These are phyloP conservation scores for Penicillium oxalicum DNA, from an alignment of 2,329 filamentous ascomycete genomes.

Conservation along the genomic window DNA sequence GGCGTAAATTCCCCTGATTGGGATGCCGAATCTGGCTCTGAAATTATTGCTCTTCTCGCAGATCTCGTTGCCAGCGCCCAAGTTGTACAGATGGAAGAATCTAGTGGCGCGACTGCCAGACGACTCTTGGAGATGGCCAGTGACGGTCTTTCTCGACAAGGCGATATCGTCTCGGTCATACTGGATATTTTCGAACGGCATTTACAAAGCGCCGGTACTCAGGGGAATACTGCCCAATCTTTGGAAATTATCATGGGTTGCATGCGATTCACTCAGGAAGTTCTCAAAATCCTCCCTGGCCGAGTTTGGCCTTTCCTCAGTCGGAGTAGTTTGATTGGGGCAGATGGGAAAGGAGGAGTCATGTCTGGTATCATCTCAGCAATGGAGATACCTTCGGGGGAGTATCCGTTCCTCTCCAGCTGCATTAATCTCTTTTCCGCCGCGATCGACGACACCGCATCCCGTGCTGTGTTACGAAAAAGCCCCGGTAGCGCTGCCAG, in stretches of 20 bases:
- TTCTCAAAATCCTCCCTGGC: conserved; percentile 67
- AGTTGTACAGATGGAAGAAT: conserved; percentile 21
- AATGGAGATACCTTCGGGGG: conserved; percentile 69
- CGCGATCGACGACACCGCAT: conserved; percentile 69
- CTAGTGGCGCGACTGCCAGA: conserved; percentile 35
- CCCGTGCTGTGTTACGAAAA: conserved; percentile 43
- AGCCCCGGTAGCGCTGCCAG: conserved; percentile 29
- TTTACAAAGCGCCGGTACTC: conserved; percentile 45
- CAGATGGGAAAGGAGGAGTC: conserved; percentile 68
- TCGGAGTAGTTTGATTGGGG: conserved; percentile 71
- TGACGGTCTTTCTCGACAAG: conserved; percentile 42
- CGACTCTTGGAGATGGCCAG: conserved; percentile 47
- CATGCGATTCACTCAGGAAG: conserved; percentile 69
- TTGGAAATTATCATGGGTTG: conserved; percentile 67
- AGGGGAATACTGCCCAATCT: conserved; percentile 58
- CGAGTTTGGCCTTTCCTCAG: conserved; percentile 86
- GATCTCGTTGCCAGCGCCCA: conserved; percentile 55
- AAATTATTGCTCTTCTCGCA: conserved; percentile 68
- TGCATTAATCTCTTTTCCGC: conserved; percentile 68
- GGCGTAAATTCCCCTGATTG: conserved; percentile 51
- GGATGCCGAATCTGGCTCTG: conserved; percentile 58
- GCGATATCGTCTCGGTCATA: conserved; percentile 72
- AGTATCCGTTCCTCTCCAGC: conserved; percentile 70
- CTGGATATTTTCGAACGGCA: conserved; percentile 78
- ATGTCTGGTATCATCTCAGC: conserved; percentile 74